phyloP scores from a whole-genome alignment of 2,329 filamentous ascomycete genomes.

The Colletotrichum sp. region DNA sequence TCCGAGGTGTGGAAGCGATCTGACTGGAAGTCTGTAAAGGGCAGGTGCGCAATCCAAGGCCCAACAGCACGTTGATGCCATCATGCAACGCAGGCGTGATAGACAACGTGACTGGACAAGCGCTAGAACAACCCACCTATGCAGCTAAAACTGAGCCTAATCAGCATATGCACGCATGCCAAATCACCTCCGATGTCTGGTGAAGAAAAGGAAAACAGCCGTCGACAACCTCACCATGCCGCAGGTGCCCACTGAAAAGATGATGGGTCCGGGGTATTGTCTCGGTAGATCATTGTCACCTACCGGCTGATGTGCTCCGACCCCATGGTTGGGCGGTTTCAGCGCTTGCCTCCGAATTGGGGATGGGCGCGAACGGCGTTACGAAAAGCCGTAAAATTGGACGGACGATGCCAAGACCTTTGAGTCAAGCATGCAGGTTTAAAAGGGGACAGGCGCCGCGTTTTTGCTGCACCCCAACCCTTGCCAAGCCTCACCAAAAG shows the following conservation, averaged over 20 bases:
- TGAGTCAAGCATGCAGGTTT: constrained; percentile 2
- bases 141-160: not conserved
- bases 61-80: not conserved
- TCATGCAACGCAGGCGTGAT: not conserved
- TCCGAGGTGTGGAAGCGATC: not conserved
- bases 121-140: not conserved
- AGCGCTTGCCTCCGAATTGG: constrained; percentile 5
- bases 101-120: not conserved
- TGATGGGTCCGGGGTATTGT: not conserved
- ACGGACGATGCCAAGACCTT: constrained; percentile 17
- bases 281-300: constrained; percentile 14
- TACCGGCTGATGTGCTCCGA: constrained; percentile 9
- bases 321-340: not conserved
- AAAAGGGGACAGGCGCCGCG: not conserved
- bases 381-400: constrained; percentile 4
- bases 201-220: not conserved
- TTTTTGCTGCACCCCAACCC: not conserved
- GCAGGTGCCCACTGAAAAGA: not conserved
- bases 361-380: not conserved
- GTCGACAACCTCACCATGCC: not conserved
- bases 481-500: constrained; percentile 1
- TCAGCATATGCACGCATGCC: not conserved
- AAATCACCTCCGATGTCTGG: not conserved
- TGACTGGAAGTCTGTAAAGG: not conserved
- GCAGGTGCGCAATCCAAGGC: not conserved